Evolutionary conservation across 169 alveolate species (phyloP), one percentile per base, ranked within the genome.

Genomic region (Eimeria acervulina): DNA sequence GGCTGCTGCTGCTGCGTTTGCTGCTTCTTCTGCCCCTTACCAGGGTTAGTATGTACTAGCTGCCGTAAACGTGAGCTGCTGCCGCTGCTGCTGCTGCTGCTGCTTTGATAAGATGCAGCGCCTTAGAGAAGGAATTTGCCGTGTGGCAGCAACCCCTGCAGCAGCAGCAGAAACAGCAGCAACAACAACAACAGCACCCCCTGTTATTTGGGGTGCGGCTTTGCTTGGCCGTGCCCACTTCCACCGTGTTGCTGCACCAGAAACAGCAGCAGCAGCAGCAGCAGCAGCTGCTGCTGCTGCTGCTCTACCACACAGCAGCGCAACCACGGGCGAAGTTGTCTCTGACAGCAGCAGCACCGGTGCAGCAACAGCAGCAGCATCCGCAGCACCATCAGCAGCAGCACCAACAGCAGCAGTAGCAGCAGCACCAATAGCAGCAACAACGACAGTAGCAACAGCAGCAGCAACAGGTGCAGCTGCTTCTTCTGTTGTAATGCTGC

Each of bases 291-390:
- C 66, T 52, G 66, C 66, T 52, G 66, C 26, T 52, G 66, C 68
- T 55, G 68, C 68, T 52, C 66, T 52, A 13, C 66, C 10, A 17
- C 10, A 17, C 66, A 52, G 66, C 66, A 52, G 66, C 10, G 26
- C 66, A 17, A 17, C 66, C 10, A 10, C 66, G 10, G 66, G 66
- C 66, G 66, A 52, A 52, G 66, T 17, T 13, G 66, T n/a, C n/a
- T n/a, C 78, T 17, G 78, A 33, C 10, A 66, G 78, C 40, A 23
- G 78, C 78, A 66, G 78, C 78, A 21, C 15, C n/a, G 78, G 78
- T 12, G 78, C 40, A 12, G 78, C 26, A n/a, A 66, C 78, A 23
- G n/a, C 78, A 66, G 40, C 78, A 66, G 26, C n/a, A n/a, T n/a
- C n/a, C n/a, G n/a, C n/a, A n/a, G n/a, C n/a, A n/a, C n/a, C n/a